Base-by-base conservation (phyloP, 2,329 filamentous ascomycete species). In the Penicillium decumbens region DNA sequence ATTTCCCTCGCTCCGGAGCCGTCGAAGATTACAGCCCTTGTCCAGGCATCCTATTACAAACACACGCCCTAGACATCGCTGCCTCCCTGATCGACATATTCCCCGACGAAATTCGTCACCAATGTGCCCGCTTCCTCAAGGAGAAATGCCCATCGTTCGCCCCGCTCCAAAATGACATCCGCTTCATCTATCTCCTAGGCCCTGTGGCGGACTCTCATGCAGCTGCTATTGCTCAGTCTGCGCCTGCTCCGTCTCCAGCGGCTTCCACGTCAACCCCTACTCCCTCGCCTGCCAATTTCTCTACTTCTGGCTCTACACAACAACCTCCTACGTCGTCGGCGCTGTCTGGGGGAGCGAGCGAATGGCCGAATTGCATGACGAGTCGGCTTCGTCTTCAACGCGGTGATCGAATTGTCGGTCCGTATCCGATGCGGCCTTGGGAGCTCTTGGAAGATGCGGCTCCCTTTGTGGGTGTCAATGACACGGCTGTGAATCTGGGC, bases 361-460 rank as follows among this genome's bases (percentile, higher is more conserved):
- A 72, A 24, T 60, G 61, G 13, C 45, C 58, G 6, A 63, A 60
- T 47, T 62, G 55, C 38, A 49, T 63, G 24, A 28, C 27, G 6
- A 65, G 63, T 43, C 65, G 65, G 25, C 64, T 73, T 32, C 67
- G 67, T 35, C 56, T 73, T 33, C 69, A 74, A 50, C 61, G 67
- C 28, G 65, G 65, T 25, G 69, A 69, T 8, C 65, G 66, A 20
- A 50, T 63, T 4, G 50, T 68, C 29, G 70, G 69, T 2, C 53
- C 67, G 2, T 73, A 66, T 43, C 64, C 65, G 1, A 53, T 71
- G 8, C 68, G 68, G 20, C 67, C 67, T 25, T 75, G 73, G 73
- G 73, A 75, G 50, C 65, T 75, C 48, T 63, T 75, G 23, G 71
- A 72, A 53, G 73, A 75, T 49, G 68, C 73, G 9, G 72, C 73